These are phyloP conservation scores for Pythium guiyangense DNA, from an alignment of 352 stramenopile species.

Conservation along the genomic window DNA sequence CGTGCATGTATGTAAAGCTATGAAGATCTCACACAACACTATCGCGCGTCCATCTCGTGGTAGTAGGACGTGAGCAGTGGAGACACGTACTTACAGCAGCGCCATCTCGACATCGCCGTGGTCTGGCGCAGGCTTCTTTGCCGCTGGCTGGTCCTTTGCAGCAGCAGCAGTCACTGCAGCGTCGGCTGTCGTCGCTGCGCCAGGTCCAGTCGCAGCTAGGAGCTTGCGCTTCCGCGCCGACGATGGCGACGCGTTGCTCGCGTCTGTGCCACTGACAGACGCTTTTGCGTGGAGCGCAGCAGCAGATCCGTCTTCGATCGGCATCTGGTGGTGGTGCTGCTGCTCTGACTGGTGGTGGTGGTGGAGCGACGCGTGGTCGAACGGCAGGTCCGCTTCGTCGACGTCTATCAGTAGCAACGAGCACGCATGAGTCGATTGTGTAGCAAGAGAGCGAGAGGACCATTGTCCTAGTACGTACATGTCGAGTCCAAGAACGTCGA, in stretches of 20 bases:
- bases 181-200: not conserved
- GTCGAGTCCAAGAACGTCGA: slow-evolving; percentile 17
- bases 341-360: not conserved
- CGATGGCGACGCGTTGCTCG: slow-evolving; percentile 1
- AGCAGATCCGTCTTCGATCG: slow-evolving; percentile 8
- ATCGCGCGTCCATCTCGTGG: too few species aligned
- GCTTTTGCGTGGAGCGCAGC: slow-evolving; percentile 5
- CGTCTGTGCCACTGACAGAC: not conserved
- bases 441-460: too few species aligned
- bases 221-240: slow-evolving; percentile 11
- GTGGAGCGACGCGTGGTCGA: slow-evolving; percentile 11
- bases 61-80: too few species aligned
- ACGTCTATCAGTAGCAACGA: not conserved
- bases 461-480: slow-evolving; percentile 3
- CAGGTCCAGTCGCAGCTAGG: not conserved
- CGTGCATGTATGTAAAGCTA: too few species aligned
- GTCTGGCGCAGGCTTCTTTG: not conserved
- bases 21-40: too few species aligned
- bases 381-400: slow-evolving; percentile 19
- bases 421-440: too few species aligned
- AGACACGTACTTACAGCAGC: too few species aligned
- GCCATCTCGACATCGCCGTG: too few species aligned
- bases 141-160: not conserved
- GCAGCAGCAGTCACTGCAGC: not conserved
- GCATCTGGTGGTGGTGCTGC: slow-evolving; percentile 9